Base-by-base conservation (phyloP, 2,329 filamentous ascomycete genomes). In the Tolypocladium endophyticum region DNA sequence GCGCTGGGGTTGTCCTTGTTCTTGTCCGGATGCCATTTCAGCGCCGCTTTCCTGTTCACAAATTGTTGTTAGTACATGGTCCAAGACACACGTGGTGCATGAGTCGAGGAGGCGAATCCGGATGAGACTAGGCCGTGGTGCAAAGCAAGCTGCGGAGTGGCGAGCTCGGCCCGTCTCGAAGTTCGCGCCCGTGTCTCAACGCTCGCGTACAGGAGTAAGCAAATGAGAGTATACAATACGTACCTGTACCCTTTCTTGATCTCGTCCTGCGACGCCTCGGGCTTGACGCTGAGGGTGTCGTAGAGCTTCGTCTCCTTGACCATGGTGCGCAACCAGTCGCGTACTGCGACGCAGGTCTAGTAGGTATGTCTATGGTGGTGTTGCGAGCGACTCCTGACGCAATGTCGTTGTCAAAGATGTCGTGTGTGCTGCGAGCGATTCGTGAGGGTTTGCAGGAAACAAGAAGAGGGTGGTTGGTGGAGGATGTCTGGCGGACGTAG, bases 11-110 rank as follows among this genome's bases (percentile, higher is more conserved):
- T 92, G 76, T 96, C 87, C 75, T 92, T 92, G 81, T 97, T 99
- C 82, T 97, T 99, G 80, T 99, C 94, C 8, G 94, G 94, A 71
- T 99, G 94, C 77, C 86, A 92, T 77, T 92, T 95, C 72, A 97
- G 77, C 59, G 93, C 93, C 59, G 87, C 83, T 81, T 96, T 96
- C 64, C 89, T 91, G 72, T 61, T 12, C 30, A 57, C 36, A 39
- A 59, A 59, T 56, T 38, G 54, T 69, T 64, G 73, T 80, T 69
- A 80, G 77, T 64, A 52, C 18, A 18, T 45, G 30, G 30, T 5
- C 20, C 50, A 7, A 23, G 11, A 35, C 30, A 7, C 2, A n/a
- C 2, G 30, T 30, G 50, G 30, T 23, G 18, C 50, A 20, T 20
- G 12, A 1, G 11, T 53, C 25, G 11, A 52, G 18, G 50, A 35